Evolutionary conservation across 257 asterid species (phyloP), one percentile per base, ranked within the genome.

Genomic region (Lycium ferocissimum): DNA sequence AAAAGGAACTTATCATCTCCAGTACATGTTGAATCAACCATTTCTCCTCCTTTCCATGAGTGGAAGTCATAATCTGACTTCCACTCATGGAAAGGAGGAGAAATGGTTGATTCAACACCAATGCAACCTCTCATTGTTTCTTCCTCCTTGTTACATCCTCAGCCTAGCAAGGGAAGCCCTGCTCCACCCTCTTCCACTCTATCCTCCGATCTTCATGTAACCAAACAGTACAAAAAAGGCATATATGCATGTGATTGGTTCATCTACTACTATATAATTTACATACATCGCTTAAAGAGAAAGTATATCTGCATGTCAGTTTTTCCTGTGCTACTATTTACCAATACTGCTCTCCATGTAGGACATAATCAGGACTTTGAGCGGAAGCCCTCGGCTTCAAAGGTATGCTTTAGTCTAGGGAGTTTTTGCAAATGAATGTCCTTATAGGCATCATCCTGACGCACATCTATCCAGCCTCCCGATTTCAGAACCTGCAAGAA

Each of bases 401-500:
- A 12, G 17, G 70, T 56, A 57, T 80, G 86, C 86, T 85, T 65
- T 85, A 92, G 87, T 85, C 89, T 91, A 38, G 93, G 86, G 6
- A 90, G 85, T 88, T 89, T 89, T 2, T 56, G 85, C 80, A 94
- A 79, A 7, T 87, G 81, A 80, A 96, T 94, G 86, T 93, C 95
- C 2, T 70, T 86, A 69, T 89, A 92, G 12, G 92, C 90, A 43
- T 58, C 84, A 57, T 94, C 92, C 88, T 96, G 99, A 85, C 73
- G 92, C 89, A 90, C 98, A 11, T 91, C 89, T 61, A 96, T 86
- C 90, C 87, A 90, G 81, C 86, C 92, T 70, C 84, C 89, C 2
- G 93, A 86, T 85, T 93, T 94, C 89, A 96, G 71, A 81, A 92
- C 97, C 99, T 96, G 92, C 54, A 85, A 70, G 47, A 51, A 51